Base-by-base conservation (phyloP, 23 red algal species). In the Gracilaria gracilis region DNA sequence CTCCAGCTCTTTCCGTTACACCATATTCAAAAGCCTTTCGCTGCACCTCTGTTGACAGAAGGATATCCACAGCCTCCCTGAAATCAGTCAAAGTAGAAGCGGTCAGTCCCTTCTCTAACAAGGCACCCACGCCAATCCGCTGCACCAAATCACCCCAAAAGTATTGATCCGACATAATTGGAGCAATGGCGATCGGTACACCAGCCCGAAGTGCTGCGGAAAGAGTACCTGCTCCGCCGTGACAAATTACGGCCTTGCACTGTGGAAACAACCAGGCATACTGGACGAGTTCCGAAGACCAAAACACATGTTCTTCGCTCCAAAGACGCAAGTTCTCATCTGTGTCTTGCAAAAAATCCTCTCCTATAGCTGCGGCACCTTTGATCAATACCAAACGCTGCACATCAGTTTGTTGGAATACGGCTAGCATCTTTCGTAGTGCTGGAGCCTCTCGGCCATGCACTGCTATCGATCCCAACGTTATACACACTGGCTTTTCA, bases 261-360 rank as follows among this genome's bases (percentile, higher is more conserved):
- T 57, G 3, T 13, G 83, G 67, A 29, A 87, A 75, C 27, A 87
- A 25, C 83, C 83, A 87, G 13, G 83, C 62, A 51, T 58, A 65
- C 34, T 84, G 80, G 7, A 59, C 51, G 7, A 4, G 33, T 36
- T 84, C 80, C 11, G 40, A 51, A 37, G 33, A 65, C 54, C 40
- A 61, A 84, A 84, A 84, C 37, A 84, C 80, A 84, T 84, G 80
- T 29, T 84, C 80, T 34, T 66, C 23, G 51, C 4, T 49, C 80
- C 80, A 84, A 16, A 38, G 55, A 37, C 8, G n/a, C 29, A 84
- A 19, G 9, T 32, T 38, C 37, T 36, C 64, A 1, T 69, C 64
- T 16, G 32, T 32, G 28, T 69, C 6, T 15, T 19, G 29, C 64
- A 69, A 13, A 3, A 37, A 20, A 17, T 69, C 32, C 37, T 69